A percentile compares a stretch with the other conserved stretches of the same genome.
These are phyloP conservation scores for Candida vartiovaarae DNA, from an alignment of 805 yeast genomes.

Conservation along the genomic window DNA sequence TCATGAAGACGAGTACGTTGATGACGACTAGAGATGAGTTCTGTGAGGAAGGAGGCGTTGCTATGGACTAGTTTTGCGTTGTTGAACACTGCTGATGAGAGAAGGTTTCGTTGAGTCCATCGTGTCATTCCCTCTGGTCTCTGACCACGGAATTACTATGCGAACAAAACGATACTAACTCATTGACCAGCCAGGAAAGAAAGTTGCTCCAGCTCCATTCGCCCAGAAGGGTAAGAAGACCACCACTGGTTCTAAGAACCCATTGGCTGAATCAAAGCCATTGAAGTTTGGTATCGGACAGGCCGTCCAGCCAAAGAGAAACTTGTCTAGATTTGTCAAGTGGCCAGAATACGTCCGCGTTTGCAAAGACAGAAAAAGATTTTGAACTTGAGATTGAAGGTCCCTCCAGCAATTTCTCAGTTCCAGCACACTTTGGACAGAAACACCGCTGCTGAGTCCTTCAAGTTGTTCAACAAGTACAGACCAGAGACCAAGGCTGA, in stretches of 20 bases:
- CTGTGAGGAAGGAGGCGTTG: too few species aligned
- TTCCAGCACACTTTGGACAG: constrained; percentile 94
- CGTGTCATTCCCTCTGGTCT: neutral
- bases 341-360: constrained; percentile 99
- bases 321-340: constrained; percentile 94
- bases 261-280: constrained; percentile 84
- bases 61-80: too few species aligned
- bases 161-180: constrained; percentile 21
- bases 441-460: constrained; percentile 96
- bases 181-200: constrained; percentile 49
- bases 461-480: constrained; percentile 98
- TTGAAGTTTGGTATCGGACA: constrained; percentile 96
- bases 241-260: constrained; percentile 64
- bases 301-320: constrained; percentile 88
- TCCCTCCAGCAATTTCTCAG: constrained; percentile 97
- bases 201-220: constrained; percentile 98
- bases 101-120: neutral
- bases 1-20: too few species aligned
- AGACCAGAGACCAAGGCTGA: constrained; percentile 96
- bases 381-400: constrained; percentile 92
- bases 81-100: neutral
- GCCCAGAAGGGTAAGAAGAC: constrained; percentile 65
- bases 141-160: neutral
- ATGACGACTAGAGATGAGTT: too few species aligned
- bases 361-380: constrained; percentile 99